phyloP scores from a whole-genome alignment of 345 rosid genomes.

The Linum trigynum region DNA sequence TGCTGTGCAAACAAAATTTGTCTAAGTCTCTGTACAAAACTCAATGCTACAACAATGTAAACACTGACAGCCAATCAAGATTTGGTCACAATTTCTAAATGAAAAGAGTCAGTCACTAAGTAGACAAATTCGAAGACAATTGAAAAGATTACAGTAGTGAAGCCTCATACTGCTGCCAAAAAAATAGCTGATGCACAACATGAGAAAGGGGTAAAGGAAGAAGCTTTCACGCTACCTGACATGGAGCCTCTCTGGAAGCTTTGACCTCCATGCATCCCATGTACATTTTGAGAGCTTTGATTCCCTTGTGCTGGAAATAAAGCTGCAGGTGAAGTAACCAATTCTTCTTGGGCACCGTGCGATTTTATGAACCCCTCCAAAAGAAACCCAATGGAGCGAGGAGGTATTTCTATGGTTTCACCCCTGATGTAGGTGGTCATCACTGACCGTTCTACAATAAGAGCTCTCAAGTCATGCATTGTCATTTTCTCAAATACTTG shows the following conservation, averaged over 20 bases:
- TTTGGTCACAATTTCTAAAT: too few species aligned
- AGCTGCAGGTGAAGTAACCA: conserved; percentile 54
- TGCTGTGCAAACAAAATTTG: too few species aligned
- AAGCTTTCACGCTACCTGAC: conserved; percentile 36
- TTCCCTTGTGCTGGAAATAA: conserved; percentile 39
- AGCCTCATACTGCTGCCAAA: not conserved
- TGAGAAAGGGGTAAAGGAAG: not conserved
- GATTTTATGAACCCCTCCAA: conserved; percentile 72
- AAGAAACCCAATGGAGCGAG: conserved; percentile 53
- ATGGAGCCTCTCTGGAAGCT: conserved; percentile 28
- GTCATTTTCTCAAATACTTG: conserved; percentile 71
- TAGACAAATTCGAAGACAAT: not conserved
- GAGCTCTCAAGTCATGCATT: conserved; percentile 71
- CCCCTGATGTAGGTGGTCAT: conserved; percentile 52
- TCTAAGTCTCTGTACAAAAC: too few species aligned
- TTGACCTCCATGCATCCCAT: conserved; percentile 10
- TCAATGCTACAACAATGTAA: too few species aligned
- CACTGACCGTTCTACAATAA: conserved; percentile 55
- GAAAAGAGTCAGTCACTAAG: not conserved
- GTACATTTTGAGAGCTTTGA: conserved; percentile 33
- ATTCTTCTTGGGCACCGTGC: conserved; percentile 46
- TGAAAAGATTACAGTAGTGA: not conserved
- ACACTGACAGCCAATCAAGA: too few species aligned
- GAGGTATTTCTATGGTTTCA: conserved; percentile 58
- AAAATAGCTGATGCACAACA: not conserved